A percentile compares a stretch with the other conserved stretches of the same genome.
These are phyloP conservation scores for Podospora conica DNA, from an alignment of 495 filamentous ascomycete species.

Conservation along the genomic window DNA sequence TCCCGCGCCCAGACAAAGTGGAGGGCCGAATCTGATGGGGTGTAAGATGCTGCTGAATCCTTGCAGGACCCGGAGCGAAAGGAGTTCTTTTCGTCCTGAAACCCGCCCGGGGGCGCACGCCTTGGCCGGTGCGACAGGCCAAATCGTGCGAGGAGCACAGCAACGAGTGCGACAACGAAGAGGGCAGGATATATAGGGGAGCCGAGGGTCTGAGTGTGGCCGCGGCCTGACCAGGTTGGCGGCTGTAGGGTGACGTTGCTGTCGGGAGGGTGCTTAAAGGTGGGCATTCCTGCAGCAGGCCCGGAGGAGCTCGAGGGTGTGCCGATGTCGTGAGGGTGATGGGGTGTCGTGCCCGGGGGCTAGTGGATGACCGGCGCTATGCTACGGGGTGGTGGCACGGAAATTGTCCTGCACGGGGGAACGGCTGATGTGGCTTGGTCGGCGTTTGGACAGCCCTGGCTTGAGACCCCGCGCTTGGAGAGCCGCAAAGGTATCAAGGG, in stretches of 20 bases:
- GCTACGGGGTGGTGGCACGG: slow-evolving; percentile 21
- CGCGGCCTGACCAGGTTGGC: slow-evolving; percentile 11
- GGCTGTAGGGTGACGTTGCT: slow-evolving; percentile 29
- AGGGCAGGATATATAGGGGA: slow-evolving; percentile 29
- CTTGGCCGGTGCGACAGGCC: not conserved
- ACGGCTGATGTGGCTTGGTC: slow-evolving; percentile 7
- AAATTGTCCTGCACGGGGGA: slow-evolving; percentile 20
- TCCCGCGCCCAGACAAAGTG: not conserved
- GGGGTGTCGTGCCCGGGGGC: slow-evolving; percentile 14
- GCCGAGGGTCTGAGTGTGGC: slow-evolving; percentile 21
- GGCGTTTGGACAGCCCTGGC: slow-evolving; percentile 9
- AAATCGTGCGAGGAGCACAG: slow-evolving; percentile 1
- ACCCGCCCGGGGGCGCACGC: not conserved
- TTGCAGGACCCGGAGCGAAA: slow-evolving; percentile 7
- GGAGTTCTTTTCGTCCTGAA: slow-evolving; percentile 2
- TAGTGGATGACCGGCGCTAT: slow-evolving; percentile 27
- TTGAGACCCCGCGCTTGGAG: slow-evolving; percentile 5
- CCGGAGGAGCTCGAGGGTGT: slow-evolving; percentile 22
- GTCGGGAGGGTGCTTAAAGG: slow-evolving; percentile 32
- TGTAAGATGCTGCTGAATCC: slow-evolving; percentile 19
- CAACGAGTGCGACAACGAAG: slow-evolving; percentile 24
- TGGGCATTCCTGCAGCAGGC: slow-evolving; percentile 38
- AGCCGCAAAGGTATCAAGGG: no score
- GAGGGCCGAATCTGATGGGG: slow-evolving; percentile 8
- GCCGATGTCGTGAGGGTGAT: slow-evolving; percentile 14